A percentile compares a stretch with the other conserved stretches of the same genome.
Evolutionary conservation across 805 yeast genomes (phyloP).

Genomic region (Wickerhamiella cacticola): DNA sequence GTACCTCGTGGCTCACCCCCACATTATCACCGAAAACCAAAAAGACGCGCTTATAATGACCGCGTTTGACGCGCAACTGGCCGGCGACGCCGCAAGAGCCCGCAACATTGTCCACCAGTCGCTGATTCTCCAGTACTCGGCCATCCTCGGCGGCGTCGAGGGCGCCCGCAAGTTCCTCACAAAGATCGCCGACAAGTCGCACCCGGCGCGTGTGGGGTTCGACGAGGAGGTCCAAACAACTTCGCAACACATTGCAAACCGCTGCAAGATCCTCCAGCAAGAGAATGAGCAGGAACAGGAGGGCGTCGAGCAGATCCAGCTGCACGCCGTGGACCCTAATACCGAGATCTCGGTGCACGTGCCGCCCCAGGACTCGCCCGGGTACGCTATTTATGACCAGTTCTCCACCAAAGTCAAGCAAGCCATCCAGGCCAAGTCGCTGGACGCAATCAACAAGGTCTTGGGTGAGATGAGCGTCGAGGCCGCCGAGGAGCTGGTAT

Average conservation of each 20-base stretch:
- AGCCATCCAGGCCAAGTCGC: conserved; percentile 59
- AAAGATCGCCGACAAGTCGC: conserved; percentile 40
- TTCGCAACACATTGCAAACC: conserved; percentile 54
- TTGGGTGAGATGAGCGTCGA: conserved; percentile 60
- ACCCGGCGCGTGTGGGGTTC: conserved; percentile 62
- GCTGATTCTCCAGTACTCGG: conserved; percentile 60
- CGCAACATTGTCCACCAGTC: conserved; percentile 69
- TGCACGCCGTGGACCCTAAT: conserved; percentile 76
- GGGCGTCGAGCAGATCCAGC: conserved; percentile 70
- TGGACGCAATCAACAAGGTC: conserved; percentile 73
- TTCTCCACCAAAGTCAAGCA: conserved; percentile 57
- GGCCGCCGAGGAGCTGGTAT: conserved; percentile 71
- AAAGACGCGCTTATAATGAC: conserved; percentile 88
- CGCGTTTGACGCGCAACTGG: conserved; percentile 73
- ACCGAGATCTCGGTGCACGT: conserved; percentile 60
- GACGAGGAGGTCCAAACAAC: conserved; percentile 63
- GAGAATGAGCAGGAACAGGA: conserved; percentile 33
- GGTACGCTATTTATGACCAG: conserved; percentile 35
- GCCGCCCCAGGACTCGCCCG: conserved; percentile 32
- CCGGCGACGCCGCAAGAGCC: conserved; percentile 43
- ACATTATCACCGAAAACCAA: conserved; percentile 68
- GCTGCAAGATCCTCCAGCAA: conserved; percentile 56
- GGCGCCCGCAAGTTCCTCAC: conserved; percentile 53
- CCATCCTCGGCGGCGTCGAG: conserved; percentile 29
- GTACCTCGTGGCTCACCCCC: conserved; percentile 43